Evolutionary conservation across 2,329 filamentous ascomycete genomes (phyloP), one percentile per base, ranked within the genome.

Genomic region (Stagonosporopsis tanaceti): DNA sequence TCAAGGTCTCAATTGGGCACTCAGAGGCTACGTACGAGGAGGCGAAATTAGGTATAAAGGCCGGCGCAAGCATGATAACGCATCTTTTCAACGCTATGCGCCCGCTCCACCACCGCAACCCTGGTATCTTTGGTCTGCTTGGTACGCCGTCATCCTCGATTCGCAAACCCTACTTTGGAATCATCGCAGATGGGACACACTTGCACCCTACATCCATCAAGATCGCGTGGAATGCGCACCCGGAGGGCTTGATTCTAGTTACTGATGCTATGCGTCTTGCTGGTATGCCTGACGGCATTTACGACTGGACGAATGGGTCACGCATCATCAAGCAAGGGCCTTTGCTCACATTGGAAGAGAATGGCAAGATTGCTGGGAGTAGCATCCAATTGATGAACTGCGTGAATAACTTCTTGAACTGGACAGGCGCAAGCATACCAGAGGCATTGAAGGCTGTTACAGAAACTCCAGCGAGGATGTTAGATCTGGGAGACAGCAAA

Each of bases 51-150:
- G 90, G 91, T 20, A 85, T 95, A 3, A 81, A 80, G n/a, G 83
- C 87, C 6, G 93, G 93, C 48, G 91, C 91, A 2, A 90, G 85
- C 46, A 96, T 96, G 91, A 90, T 97, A 64, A 97, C 93, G 0
- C 93, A 97, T 71, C 83, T 97, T 1, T 97, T 96, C 85, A 97
- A 97, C 74, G 93, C 93, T 25, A 97, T 97, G 93, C 85, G 88
- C 0, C 92, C 92, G 14, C 86, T 96, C 47, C 91, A 95, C 75
- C 92, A 97, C 81, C 89, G 93, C 56, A 93, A 97, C 76, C 93
- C 93, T 0, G 93, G 93, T 35, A 87, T 97, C 66, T 96, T 96
- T 73, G 93, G 93, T 27, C 86, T 96, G 0, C 80, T 97, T 14
- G 92, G 93, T 58, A 76, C 74, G 2, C 64, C 68, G 0, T 72